Percentiles rank a stretch among this genome's conserved stretches.
phyloP scores from a whole-genome alignment of 768 basidiomycete genomes.

The Phanerochaete carnosa region DNA sequence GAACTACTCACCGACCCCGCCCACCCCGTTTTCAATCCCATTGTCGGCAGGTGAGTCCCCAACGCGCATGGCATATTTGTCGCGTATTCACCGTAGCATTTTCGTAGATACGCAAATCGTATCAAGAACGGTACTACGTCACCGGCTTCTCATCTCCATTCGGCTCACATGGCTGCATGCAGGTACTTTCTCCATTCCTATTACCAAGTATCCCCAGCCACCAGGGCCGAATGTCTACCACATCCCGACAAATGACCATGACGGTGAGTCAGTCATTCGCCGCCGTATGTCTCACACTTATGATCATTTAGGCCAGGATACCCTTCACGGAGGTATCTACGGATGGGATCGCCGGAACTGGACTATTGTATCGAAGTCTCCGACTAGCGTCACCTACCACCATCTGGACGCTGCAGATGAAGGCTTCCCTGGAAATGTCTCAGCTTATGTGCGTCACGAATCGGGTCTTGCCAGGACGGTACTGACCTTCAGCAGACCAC shows the following conservation, averaged over 20 bases:
- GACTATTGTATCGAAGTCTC: conserved; percentile 41
- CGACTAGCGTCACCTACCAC: conserved; percentile 49
- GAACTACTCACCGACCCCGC: conserved; percentile 39
- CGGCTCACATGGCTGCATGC: background rate
- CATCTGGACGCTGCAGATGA: conserved; percentile 50
- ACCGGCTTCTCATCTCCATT: background rate
- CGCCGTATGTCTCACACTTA: background rate
- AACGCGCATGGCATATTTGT: too few relatives aligned
- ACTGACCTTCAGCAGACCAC: conserved; percentile 34
- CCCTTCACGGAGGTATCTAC: conserved; percentile 52
- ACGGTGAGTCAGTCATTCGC: conserved; percentile 31
- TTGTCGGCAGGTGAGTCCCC: conserved; percentile 21
- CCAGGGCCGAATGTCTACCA: conserved; percentile 44
- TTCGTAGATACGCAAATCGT: conserved; percentile 49
- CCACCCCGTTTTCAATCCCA: conserved; percentile 42
- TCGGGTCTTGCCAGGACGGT: background rate
- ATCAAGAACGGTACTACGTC: conserved; percentile 41
- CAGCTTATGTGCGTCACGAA: conserved; percentile 29
- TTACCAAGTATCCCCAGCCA: conserved; percentile 41
- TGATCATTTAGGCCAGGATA: conserved; percentile 32
- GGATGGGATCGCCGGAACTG: conserved; percentile 60
- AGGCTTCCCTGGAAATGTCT: conserved; percentile 34
- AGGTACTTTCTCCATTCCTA: conserved; percentile 55
- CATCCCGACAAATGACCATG: conserved; percentile 48
- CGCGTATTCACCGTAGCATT: conserved; percentile 19